phyloP scores from a whole-genome alignment of 495 filamentous ascomycete species.

The Baudoinia panamericana region DNA sequence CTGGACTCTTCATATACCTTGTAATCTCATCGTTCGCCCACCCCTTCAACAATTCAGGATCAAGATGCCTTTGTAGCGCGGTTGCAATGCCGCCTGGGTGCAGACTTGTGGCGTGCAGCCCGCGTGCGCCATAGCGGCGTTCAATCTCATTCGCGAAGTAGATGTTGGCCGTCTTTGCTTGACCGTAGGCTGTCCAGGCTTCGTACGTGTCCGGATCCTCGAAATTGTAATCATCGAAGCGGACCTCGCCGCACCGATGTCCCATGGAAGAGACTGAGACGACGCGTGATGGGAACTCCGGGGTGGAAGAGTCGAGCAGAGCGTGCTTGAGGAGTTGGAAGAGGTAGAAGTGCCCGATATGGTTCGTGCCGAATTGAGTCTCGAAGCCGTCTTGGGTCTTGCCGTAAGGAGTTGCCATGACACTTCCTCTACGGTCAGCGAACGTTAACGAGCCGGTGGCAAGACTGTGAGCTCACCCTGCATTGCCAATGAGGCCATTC shows the following conservation, averaged over 20 bases:
- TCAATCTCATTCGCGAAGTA: conserved; percentile 24
- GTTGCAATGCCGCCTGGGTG: conserved; percentile 24
- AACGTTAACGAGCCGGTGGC: background rate
- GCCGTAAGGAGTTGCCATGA: conserved; percentile 35
- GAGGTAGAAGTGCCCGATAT: conserved; percentile 42
- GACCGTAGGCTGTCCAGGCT: conserved; percentile 25
- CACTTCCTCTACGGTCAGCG: background rate
- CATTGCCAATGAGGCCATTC: conserved; percentile 26
- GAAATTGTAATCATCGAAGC: conserved; percentile 29
- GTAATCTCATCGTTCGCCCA: background rate
- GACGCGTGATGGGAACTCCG: conserved; percentile 33
- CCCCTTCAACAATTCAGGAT: conserved; percentile 1
- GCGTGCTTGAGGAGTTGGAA: conserved; percentile 36
- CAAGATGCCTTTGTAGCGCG: conserved; percentile 2
- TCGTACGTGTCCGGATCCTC: conserved; percentile 30
- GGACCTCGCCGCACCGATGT: conserved; percentile 25
- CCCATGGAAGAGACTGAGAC: conserved; percentile 32
- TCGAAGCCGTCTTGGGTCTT: conserved; percentile 38
- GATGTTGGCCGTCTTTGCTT: conserved; percentile 25
- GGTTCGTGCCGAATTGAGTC: conserved; percentile 39
- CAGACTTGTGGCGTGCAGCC: conserved; percentile 15
- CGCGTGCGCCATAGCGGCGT: conserved; percentile 17
- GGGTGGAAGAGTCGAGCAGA: conserved; percentile 31
- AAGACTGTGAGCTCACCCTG: conserved; percentile 14
- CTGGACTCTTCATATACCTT: conserved; percentile 17